Evolutionary conservation across 129 eudicot species (phyloP).

Genomic region (Smallanthus sonchifolius): DNA sequence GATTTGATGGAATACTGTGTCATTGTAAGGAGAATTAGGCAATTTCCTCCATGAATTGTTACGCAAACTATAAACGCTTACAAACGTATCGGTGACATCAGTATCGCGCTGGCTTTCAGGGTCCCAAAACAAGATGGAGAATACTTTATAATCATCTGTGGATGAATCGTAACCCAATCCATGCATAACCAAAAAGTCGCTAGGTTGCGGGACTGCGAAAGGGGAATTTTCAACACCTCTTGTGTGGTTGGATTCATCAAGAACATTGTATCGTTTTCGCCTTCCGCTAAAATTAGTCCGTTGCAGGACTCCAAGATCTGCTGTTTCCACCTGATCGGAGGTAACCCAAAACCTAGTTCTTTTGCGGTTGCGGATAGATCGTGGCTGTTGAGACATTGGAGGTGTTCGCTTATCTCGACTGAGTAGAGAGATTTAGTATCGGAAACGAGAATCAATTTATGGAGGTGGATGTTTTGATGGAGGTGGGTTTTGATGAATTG

Average conservation of each 20-base stretch:
- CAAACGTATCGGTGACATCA: constrained; percentile 29
- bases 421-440: constrained; percentile 11
- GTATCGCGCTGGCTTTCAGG: constrained; percentile 34
- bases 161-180: constrained; percentile 55
- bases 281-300: constrained; percentile 37
- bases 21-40: constrained; percentile 47
- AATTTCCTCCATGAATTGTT: constrained; percentile 46
- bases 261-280: neutral
- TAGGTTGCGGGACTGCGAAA: neutral
- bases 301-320: constrained; percentile 44
- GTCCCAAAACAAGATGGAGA: constrained; percentile 40
- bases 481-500: constrained; percentile 45
- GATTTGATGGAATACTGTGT: constrained; percentile 25
- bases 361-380: neutral
- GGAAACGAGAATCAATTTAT: constrained; percentile 21
- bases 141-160: constrained; percentile 43
- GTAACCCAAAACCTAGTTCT: constrained; percentile 17
- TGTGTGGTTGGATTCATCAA: constrained; percentile 50
- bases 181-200: constrained; percentile 24
- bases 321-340: constrained; percentile 3
- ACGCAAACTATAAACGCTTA: constrained; percentile 35
- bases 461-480: neutral
- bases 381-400: neutral
- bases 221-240: constrained; percentile 28
- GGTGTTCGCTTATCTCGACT: neutral